Base-by-base conservation (phyloP, 2,329 filamentous ascomycete species). In the Magnaporthiopsis incrustans region DNA sequence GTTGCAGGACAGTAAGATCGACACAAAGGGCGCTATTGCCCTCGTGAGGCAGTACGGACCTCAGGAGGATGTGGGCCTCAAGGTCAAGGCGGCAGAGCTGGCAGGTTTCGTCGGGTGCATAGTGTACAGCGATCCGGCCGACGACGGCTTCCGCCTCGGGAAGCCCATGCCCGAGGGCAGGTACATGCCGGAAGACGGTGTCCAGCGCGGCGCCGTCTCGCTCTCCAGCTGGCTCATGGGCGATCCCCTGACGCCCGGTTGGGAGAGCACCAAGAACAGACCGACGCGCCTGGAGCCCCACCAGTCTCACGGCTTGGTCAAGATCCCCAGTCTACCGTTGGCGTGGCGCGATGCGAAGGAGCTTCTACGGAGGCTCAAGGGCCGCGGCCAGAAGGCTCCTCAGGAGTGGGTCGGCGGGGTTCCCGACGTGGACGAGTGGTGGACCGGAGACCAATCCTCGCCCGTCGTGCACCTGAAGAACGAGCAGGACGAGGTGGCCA, bases 201-300 rank as follows among this genome's bases (percentile, higher is more conserved):
- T 97, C 3, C 91, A 95, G 73, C 83, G 94, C 71, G 93, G 89
- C 4, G 84, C 86, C 5, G 95, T 97, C 32, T 89, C 89, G 67
- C 77, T 96, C 69, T 89, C 85, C 78, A 93, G 87, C 71, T 92
- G 88, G 86, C 85, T 97, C 4, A 77, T 96, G 0, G 95, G 95
- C 53, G 95, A 99, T 75, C 89, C 93, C n/a, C 82, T 98, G 59
- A 96, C 92, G 0, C 95, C 95, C 3, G 93, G 93, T 5, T 93
- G 87, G 81, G 88, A 91, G 65, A 92, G 89, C 74, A 87, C 83
- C 59, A 81, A 85, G 68, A 84, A 67, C 8, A 77, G 84, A 57
- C 84, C 87, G 58, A 61, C 60, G n/a, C 85, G 91, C 61, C 80
- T 95, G 70, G 81, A 85, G 61, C 84, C 87, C 26, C 85, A 89